Percentiles rank a stretch among this genome's conserved stretches.
Evolutionary conservation across 2,329 filamentous ascomycete genomes (phyloP).

Genomic region (Nemania serpens): DNA sequence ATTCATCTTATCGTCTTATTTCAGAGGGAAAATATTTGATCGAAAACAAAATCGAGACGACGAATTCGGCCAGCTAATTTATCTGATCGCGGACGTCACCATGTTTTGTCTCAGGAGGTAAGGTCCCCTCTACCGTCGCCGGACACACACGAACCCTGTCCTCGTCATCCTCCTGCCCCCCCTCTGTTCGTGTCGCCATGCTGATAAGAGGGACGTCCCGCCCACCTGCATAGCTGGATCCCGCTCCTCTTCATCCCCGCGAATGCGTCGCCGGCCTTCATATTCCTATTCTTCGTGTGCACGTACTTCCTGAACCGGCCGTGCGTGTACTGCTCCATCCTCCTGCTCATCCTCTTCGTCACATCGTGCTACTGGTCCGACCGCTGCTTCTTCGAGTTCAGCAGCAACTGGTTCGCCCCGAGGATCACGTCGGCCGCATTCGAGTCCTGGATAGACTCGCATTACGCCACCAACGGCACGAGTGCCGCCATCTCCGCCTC

Average conservation of each 20-base stretch:
- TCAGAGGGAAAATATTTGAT: not conserved
- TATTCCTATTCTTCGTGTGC: constrained; percentile 86
- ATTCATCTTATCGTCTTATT: not conserved
- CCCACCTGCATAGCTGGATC: constrained; percentile 68
- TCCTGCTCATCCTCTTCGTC: constrained; percentile 92
- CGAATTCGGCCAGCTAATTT: not conserved
- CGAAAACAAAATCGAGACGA: not conserved
- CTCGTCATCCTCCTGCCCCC: not conserved
- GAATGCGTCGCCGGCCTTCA: constrained; percentile 82
- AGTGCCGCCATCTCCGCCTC: constrained; percentile 38
- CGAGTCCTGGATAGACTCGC: constrained; percentile 65
- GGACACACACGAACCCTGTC: not conserved
- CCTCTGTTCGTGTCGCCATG: constrained; percentile 1
- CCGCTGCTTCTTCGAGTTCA: constrained; percentile 90
- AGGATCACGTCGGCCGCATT: constrained; percentile 62
- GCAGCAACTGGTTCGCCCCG: constrained; percentile 92
- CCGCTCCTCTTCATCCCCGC: constrained; percentile 87
- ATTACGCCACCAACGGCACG: constrained; percentile 38
- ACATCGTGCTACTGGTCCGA: constrained; percentile 90
- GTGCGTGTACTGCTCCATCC: constrained; percentile 96
- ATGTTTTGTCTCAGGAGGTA: constrained; percentile 70
- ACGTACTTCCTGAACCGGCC: constrained; percentile 96
- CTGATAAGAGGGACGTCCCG: constrained; percentile 1
- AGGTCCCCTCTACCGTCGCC: constrained; percentile 8
- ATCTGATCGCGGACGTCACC: constrained; percentile 9